phyloP scores from a whole-genome alignment of 495 filamentous ascomycete species.

The Lepraria neglecta region DNA sequence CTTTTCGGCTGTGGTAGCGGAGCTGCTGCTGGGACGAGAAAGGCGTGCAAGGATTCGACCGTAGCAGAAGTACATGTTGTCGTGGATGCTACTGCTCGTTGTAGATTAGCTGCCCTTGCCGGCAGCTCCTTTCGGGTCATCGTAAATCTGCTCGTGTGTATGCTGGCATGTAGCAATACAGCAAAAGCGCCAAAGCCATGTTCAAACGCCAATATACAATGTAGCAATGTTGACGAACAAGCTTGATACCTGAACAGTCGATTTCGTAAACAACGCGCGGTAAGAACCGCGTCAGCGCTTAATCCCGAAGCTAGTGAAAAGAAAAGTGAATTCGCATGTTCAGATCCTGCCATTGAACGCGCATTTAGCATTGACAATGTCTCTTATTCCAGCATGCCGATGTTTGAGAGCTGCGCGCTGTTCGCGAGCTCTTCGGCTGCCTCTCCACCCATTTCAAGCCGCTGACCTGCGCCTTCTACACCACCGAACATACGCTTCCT shows the following conservation, averaged over 20 bases:
- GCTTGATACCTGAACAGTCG: not conserved
- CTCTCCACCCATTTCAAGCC: not conserved
- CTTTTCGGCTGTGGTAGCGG: constrained; percentile 20
- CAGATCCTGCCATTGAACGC: not conserved
- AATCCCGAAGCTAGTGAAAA: not conserved
- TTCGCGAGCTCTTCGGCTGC: not conserved
- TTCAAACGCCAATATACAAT: constrained; percentile 1
- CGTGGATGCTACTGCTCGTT: constrained; percentile 43
- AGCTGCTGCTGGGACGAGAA: constrained; percentile 36
- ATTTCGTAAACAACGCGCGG: constrained; percentile 18
- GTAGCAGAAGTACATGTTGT: constrained; percentile 49
- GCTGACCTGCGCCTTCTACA: not conserved
- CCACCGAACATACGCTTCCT: constrained; percentile 27
- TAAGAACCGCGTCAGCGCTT: constrained; percentile 13
- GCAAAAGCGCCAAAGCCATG: constrained; percentile 1
- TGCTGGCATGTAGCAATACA: not conserved
- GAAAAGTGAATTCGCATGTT: not conserved
- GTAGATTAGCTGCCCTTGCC: constrained; percentile 31
- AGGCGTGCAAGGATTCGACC: constrained; percentile 43
- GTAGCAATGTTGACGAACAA: constrained; percentile 7
- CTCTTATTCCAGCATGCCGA: not conserved
- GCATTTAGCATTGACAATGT: not conserved
- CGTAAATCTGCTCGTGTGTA: constrained; percentile 5
- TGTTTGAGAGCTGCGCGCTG: not conserved
- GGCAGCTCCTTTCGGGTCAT: constrained; percentile 26